phyloP scores from a whole-genome alignment of 2,329 filamentous ascomycete species.

The Fusarium sp. region DNA sequence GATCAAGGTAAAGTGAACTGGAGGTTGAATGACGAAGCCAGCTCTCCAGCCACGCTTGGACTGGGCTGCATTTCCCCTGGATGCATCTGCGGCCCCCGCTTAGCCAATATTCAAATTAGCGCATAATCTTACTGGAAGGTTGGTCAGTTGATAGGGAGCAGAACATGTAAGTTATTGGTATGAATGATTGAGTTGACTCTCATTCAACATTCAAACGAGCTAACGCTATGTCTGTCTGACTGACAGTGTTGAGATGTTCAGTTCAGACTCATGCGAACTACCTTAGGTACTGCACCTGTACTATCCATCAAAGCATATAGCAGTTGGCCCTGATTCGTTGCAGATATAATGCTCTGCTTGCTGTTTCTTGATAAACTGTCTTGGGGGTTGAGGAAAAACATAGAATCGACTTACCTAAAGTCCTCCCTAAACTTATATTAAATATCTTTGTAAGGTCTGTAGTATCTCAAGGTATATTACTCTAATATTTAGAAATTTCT shows the following conservation, averaged over 20 bases:
- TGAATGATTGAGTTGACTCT: not conserved
- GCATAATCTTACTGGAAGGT: constrained; percentile 34
- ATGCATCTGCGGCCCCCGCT: constrained; percentile 39
- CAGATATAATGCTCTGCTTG: too few species aligned
- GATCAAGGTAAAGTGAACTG: constrained; percentile 15
- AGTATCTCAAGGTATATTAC: too few species aligned
- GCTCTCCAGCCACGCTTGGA: constrained; percentile 44
- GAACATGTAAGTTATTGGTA: not conserved
- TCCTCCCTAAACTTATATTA: too few species aligned
- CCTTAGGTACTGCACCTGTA: not conserved
- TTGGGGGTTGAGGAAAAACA: too few species aligned
- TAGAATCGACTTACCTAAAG: too few species aligned
- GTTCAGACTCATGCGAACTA: not conserved
- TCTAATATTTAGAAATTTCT: too few species aligned
- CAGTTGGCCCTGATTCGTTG: too few species aligned
- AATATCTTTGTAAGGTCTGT: too few species aligned
- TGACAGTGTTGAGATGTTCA: not conserved
- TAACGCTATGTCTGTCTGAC: not conserved
- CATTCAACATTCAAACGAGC: not conserved
- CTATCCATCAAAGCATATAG: not conserved
- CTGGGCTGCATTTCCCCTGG: constrained; percentile 43
- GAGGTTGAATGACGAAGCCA: constrained; percentile 45
- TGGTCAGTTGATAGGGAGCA: not conserved
- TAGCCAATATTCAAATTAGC: constrained; percentile 42
- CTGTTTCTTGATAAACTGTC: too few species aligned